These are phyloP conservation scores for Zopfia rhizophila DNA, from an alignment of 2,329 filamentous ascomycete species.

Conservation along the genomic window DNA sequence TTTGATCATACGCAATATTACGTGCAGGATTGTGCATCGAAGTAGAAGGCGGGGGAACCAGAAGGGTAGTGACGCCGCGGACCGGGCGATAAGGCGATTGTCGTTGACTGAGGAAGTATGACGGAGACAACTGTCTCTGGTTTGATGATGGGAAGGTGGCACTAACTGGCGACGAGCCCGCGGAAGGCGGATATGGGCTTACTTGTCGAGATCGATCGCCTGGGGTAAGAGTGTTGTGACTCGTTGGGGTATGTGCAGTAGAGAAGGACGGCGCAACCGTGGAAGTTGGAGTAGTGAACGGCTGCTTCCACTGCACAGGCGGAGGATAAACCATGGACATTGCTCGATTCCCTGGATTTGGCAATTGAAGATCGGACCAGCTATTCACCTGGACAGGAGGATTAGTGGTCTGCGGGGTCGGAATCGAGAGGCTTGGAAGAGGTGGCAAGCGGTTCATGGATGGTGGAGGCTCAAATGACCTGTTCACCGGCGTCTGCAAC, in stretches of 20 bases:
- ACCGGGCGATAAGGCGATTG: slow-evolving; percentile 94
- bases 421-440: slow-evolving; percentile 75
- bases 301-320: slow-evolving; percentile 63
- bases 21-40: slow-evolving; percentile 71
- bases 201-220: slow-evolving; percentile 59
- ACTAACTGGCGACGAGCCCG: slow-evolving; percentile 74
- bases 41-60: slow-evolving; percentile 84
- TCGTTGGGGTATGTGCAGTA: slow-evolving; percentile 40
- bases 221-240: slow-evolving; percentile 17
- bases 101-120: slow-evolving; percentile 85
- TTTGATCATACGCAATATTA: slow-evolving; percentile 58
- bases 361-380: slow-evolving; percentile 57
- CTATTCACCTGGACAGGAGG: slow-evolving; percentile 50
- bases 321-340: slow-evolving; percentile 81
- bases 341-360: slow-evolving; percentile 69
- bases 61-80: slow-evolving; percentile 86
- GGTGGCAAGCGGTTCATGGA: slow-evolving; percentile 67
- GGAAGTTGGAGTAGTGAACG: slow-evolving; percentile 50
- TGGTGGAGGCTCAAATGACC: slow-evolving; percentile 47
- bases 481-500: slow-evolving; percentile 45
- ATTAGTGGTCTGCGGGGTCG: slow-evolving; percentile 56
- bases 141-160: slow-evolving; percentile 70
- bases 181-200: slow-evolving; percentile 65
- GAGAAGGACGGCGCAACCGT: slow-evolving; percentile 40
- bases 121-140: slow-evolving; percentile 83